Conservation (phyloP, 1,139 yeast species). For the Diutina ranongensis region DNA sequence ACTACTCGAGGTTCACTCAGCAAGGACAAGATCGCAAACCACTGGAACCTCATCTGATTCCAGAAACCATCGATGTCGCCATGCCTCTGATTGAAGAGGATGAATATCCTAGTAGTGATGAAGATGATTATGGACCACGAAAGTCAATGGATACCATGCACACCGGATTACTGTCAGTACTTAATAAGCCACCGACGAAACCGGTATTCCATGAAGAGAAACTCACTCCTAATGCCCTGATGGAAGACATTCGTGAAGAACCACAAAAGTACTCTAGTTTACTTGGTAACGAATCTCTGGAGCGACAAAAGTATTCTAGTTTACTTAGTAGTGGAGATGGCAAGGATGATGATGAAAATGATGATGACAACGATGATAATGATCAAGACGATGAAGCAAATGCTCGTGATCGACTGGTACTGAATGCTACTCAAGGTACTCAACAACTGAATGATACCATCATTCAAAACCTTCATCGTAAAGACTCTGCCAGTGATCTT, state of each 20-base stretch:
- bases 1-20: constrained; percentile 1
- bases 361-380: background rate
- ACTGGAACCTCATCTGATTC: constrained; percentile 1
- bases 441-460: background rate
- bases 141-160: background rate
- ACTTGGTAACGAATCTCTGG: background rate
- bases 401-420: background rate
- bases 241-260: background rate
- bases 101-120: background rate
- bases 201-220: constrained; percentile 4
- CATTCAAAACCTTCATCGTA: background rate
- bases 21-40: background rate
- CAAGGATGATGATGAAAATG: background rate
- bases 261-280: background rate
- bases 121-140: background rate
- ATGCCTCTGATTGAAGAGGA: constrained; percentile 4
- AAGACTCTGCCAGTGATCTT: background rate
- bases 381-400: background rate
- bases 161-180: background rate
- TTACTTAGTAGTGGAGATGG: background rate
- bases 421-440: background rate
- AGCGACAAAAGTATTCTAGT: background rate
- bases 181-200: background rate
- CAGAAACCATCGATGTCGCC: constrained; percentile 5
- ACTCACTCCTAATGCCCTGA: constrained; percentile 5